Percentiles rank a stretch among this genome's conserved stretches.
Conservation (phyloP, 1,284 basidiomycete genomes). For the Ceratobasidium sp. region DNA sequence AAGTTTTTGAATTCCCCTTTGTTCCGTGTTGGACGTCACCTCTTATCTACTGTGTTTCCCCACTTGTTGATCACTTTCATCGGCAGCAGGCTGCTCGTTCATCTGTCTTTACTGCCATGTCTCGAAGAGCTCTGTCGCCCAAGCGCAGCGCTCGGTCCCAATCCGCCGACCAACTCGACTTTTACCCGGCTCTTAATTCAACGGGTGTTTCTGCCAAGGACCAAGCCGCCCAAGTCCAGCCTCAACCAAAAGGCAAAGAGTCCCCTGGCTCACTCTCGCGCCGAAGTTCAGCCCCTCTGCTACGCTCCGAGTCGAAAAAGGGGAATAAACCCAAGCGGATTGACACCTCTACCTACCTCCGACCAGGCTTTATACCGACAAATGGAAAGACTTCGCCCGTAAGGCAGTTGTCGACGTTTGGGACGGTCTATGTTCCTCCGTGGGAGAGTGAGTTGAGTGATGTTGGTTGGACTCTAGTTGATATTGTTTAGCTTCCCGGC, state of each 20-base stretch:
- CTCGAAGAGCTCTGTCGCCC: background rate
- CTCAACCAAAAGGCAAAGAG: background rate
- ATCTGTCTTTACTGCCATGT: background rate
- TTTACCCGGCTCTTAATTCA: background rate
- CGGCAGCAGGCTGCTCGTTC: background rate
- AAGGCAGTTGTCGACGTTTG: conserved; percentile 30
- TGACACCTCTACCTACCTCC: conserved; percentile 5
- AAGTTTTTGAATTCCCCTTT: too few relatives aligned
- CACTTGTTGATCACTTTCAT: too few relatives aligned
- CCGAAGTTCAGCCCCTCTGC: conserved; percentile 18
- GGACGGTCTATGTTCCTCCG: conserved; percentile 11
- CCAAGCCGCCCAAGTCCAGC: conserved; percentile 8
- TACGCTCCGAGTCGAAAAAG: too few relatives aligned
- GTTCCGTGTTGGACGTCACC: too few relatives aligned
- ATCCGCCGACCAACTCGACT: conserved; percentile 1
- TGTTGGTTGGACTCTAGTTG: background rate
- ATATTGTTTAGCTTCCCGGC: background rate
- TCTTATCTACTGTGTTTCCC: too few relatives aligned
- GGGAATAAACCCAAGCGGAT: too few relatives aligned
- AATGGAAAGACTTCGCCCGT: background rate
- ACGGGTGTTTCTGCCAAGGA: conserved; percentile 2
- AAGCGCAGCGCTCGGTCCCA: background rate
- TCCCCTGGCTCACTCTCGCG: conserved; percentile 13
- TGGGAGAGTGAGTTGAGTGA: background rate
- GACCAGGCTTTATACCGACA: conserved; percentile 3